Conservation (phyloP, 1,139 yeast species). For the Suhomyces choctaworum region DNA sequence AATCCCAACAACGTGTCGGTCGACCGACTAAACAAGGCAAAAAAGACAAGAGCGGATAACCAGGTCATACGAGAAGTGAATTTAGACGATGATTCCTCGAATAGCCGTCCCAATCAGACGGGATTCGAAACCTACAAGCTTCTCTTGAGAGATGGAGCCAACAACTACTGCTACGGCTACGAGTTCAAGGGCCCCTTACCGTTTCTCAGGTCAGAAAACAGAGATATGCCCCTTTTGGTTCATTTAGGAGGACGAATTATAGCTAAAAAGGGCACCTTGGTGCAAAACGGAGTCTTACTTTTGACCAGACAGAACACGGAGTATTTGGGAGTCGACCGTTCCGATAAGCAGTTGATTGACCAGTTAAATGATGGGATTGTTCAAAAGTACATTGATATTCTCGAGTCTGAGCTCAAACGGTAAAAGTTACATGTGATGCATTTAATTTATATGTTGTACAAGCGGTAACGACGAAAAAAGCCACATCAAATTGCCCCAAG, state of each 20-base stretch:
- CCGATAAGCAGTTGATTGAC: conserved; percentile 25
- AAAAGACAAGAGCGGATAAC: conserved; percentile 6
- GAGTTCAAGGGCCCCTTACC: conserved; percentile 39
- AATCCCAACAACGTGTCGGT: conserved; percentile 45
- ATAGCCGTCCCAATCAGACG: conserved; percentile 4
- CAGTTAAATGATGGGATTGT: conserved; percentile 35
- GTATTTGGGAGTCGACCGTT: conserved; percentile 32
- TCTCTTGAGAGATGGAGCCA: conserved; percentile 31
- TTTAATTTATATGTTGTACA: too few relatives aligned
- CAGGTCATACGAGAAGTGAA: conserved; percentile 36
- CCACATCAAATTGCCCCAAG: not conserved
- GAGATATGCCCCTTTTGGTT: conserved; percentile 33
- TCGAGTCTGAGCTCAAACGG: conserved; percentile 23
- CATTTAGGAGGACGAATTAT: conserved; percentile 41
- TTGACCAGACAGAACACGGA: conserved; percentile 32
- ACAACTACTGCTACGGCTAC: conserved; percentile 40
- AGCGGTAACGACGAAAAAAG: too few relatives aligned
- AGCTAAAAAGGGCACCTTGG: conserved; percentile 33
- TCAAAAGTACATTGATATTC: conserved; percentile 35
- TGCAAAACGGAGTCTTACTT: conserved; percentile 38
- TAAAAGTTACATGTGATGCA: not conserved
- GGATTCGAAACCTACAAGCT: conserved; percentile 31
- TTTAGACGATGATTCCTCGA: conserved; percentile 23
- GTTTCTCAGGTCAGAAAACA: conserved; percentile 28
- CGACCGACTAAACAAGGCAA: conserved; percentile 32